Evolutionary conservation across 2,329 filamentous ascomycete species (phyloP), one percentile per base, ranked within the genome.

Genomic region (Talaromyces sp.): DNA sequence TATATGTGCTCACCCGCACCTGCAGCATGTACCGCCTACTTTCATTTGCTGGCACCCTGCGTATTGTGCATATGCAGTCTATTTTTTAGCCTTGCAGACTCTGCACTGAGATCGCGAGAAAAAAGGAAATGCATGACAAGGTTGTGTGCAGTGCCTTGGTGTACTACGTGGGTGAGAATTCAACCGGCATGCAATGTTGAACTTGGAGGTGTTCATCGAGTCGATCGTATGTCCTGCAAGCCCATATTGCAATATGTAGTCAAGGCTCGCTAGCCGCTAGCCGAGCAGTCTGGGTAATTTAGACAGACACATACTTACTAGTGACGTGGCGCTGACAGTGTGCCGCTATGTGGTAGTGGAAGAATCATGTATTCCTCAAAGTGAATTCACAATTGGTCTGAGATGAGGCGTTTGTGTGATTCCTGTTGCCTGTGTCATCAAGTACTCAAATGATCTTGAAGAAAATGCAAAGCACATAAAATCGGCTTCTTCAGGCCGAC

Each of bases 61-160:
- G 49, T 45, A 41, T 56, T 33, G 11, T 63, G 61, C 50, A 63
- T 63, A 63, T 63, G 61, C 60, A 37, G 60, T n/a, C 60, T 62
- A 56, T 39, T n/a, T 22, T 41, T 8, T 61, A 61, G 59, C 16
- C 19, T 31, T 19, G 50, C 31, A 35, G 27, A 19, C n/a, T 31
- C 50, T 35, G 50, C 31, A 35, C 10, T 22, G 4, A 19, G 9
- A 33, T 54, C 31, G 31, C n/a, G 8, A 19, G 16, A 54, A 54
- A 33, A 54, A 54, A 37, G 22, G n/a, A 33, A 54, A 13, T 54
- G 22, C 16, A 54, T 13, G 19, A 22, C 31, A 54, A n/a, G 14
- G 31, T 19, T 35, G 4, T 35, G n/a, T 37, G 19, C 6, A 19
- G 22, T 54, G 22, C 9, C 35, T 37, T 10, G 1, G 35, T 31